Evolutionary conservation across 1,284 basidiomycete species (phyloP), one percentile per base, ranked within the genome.

Genomic region (Schizophyllum amplum): DNA sequence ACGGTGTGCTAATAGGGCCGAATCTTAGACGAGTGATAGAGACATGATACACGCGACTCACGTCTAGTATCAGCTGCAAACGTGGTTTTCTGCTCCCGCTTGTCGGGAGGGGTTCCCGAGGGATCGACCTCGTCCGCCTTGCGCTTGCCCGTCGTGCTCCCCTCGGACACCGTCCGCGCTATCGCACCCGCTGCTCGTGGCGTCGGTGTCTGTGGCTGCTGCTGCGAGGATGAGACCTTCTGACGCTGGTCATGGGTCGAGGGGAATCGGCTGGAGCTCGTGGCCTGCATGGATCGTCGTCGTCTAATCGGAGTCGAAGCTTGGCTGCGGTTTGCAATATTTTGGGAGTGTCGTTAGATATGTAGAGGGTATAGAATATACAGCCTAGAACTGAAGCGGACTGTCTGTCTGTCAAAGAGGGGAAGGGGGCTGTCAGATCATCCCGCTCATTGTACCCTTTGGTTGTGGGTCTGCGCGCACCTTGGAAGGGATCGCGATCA

Each of bases 51-150:
- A 25, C 56, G 54, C 23, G 21, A 67, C 74, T 59, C 63, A 79
- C 77, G 72, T 63, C 75, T 68, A 49, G 74, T 73, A 53, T 75
- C 75, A 53, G 69, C 67, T 25, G 77, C 77, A 64, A 79, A 79
- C 6, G 75, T 78, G 13, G 78, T 71, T 51, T 69, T 68, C 47
- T 72, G 67, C 57, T 61, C 56, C 21, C 65, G 69, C 33, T 71
- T 71, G 59, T 77, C 76, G 3, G 77, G 75, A 23, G 76, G 77
- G 2, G 77, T 77, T 47, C 66, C 70, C 21, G 71, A 71, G n/a
- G n/a, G n/a, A 54, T 72, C 73, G 15, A 75, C 75, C 61, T 78
- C 76, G 33, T 77, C 75, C 5, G 76, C 77, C 60, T 79, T 80
- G 51, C 78, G 66, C 62, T 79, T 79, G 20, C 73, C 75, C 57